Conservation (phyloP, 208 protist genomes). For the Wallacemonas collosoma region DNA sequence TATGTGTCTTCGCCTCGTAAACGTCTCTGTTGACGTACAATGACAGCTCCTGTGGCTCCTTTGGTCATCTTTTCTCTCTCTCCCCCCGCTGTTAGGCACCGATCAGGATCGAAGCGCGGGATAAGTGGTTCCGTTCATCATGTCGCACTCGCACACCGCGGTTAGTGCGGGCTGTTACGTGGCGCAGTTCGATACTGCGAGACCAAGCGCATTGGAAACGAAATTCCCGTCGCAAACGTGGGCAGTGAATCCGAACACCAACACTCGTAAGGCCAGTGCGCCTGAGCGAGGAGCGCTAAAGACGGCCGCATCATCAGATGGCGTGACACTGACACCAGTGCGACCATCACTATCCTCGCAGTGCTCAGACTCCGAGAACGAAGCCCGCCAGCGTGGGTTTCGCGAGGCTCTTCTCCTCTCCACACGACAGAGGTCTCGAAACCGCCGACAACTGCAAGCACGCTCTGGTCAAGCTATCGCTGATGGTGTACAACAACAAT, state of each 20-base stretch:
- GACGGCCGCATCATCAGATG: not conserved
- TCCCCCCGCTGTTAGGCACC: too few species aligned
- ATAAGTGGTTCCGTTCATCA: not conserved
- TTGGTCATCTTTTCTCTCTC: too few species aligned
- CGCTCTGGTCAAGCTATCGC: slow-evolving; percentile 22
- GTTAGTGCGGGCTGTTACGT: not conserved
- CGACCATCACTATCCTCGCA: not conserved
- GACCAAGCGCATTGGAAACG: not conserved
- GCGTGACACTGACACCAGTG: not conserved
- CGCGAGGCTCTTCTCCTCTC: slow-evolving; percentile 26
- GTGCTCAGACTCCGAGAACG: not conserved
- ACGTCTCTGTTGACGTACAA: too few species aligned
- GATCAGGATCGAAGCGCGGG: too few species aligned
- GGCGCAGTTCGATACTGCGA: not conserved
- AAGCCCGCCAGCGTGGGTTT: slow-evolving; percentile 17
- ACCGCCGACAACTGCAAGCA: slow-evolving; percentile 21
- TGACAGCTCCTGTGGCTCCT: too few species aligned
- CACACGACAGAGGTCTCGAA: slow-evolving; percentile 3
- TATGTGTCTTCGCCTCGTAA: too few species aligned
- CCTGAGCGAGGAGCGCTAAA: not conserved
- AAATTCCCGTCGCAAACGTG: not conserved
- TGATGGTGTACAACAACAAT: not conserved
- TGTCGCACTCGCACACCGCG: not conserved
- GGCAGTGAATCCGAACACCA: too few species aligned
- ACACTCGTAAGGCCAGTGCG: not conserved